Evolutionary conservation across 2,329 filamentous ascomycete genomes (phyloP), one percentile per base, ranked within the genome.

Genomic region (Tolypocladium tropicale): DNA sequence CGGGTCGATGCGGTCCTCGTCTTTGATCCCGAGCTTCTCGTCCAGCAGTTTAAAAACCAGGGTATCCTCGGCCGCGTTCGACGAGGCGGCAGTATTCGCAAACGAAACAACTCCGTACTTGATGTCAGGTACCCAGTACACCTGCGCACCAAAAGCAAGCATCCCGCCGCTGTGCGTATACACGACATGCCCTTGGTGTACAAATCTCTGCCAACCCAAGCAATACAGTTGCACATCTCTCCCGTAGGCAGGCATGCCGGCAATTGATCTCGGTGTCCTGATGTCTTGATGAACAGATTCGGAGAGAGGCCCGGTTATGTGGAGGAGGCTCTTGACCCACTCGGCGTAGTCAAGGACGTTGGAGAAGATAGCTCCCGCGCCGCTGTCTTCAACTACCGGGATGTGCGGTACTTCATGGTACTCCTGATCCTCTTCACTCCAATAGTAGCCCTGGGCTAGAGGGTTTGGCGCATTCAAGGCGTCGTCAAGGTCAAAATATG

Each of bases 321-420:
- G 62, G 30, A 83, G 65, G 25, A 82, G 67, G 23, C 75, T 76
- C 36, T 68, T 67, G 3, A 81, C 60, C 80, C 80, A 84, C 60
- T 73, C 74, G 3, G 72, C 64, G 62, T 78, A 82, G 66, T 82
- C 79, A 12, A 70, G 55, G 2, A 78, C 77, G 50, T 72, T 78
- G 30, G 74, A 76, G 28, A 81, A 66, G 54, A 74, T 64, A 33
- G 66, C 69, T 0, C 74, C 75, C 0, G 74, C 72, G 12, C 74
- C 75, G 58, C 69, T 70, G 32, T 67, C 61, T 61, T 67, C 71
- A 34, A 59, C 48, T 4, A 62, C 59, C 6, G 57, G 56, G 39
- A 65, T 58, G 18, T 66, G 59, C 5, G 74, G 64, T 21, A 67
- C 61, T 9, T 62, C 59, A 0, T 61, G 57, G 18, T 71, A 62